These are phyloP conservation scores for Cetraspora pellucida DNA, from an alignment of 192 early-diverging fungal genomes.

Conservation along the genomic window DNA sequence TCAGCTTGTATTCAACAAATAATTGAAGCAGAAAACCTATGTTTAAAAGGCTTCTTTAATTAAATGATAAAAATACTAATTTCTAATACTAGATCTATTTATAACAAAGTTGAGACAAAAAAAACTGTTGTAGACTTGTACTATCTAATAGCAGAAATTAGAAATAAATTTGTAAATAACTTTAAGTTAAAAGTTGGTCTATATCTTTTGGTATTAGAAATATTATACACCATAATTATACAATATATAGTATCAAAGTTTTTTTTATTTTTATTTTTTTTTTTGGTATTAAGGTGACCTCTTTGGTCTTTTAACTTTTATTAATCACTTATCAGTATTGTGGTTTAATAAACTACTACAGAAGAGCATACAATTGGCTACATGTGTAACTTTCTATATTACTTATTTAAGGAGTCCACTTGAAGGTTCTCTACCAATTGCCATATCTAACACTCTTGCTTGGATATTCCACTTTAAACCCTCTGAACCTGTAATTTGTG, in stretches of 20 bases:
- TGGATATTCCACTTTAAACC: too few relatives aligned
- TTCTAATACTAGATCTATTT: background rate
- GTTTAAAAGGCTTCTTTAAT: background rate
- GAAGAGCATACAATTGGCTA: too few relatives aligned
- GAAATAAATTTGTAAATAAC: background rate
- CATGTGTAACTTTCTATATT: too few relatives aligned
- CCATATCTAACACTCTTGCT: too few relatives aligned
- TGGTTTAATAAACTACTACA: too few relatives aligned
- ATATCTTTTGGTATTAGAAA: background rate
- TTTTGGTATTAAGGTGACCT: too few relatives aligned
- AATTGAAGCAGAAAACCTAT: background rate
- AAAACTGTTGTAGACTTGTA: background rate
- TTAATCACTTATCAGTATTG: too few relatives aligned
- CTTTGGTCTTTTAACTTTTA: too few relatives aligned
- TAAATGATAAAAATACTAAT: background rate
- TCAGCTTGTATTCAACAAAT: background rate
- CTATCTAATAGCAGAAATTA: background rate
- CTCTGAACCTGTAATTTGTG: too few relatives aligned
- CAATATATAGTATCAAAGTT: background rate
- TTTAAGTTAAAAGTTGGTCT: background rate
- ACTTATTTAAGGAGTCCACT: too few relatives aligned
- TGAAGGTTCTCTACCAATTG: too few relatives aligned
- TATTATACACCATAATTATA: background rate
- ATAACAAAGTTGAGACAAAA: conserved; percentile 1
- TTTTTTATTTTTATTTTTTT: too few relatives aligned